Evolutionary conservation across 768 basidiomycete genomes (phyloP).

Genomic region (Auriscalpium orientale): DNA sequence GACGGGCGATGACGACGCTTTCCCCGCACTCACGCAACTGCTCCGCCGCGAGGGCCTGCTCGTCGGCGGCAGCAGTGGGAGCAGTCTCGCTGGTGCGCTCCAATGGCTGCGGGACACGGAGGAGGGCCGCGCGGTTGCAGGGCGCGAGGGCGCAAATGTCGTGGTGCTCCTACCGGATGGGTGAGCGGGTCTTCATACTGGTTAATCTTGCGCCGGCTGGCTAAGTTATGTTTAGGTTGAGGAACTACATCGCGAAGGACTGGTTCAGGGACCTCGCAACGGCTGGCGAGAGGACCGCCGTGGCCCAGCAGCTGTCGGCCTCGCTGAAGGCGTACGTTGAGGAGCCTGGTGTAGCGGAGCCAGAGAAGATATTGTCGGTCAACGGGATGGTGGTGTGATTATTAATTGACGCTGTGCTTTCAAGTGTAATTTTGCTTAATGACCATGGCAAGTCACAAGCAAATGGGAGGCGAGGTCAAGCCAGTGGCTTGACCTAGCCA

Average conservation of each 20-base stretch:
- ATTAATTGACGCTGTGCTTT: no score
- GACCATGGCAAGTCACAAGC: no score
- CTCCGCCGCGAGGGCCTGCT: conserved; percentile 86
- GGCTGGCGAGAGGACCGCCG: conserved; percentile 42
- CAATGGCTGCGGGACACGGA: conserved; percentile 61
- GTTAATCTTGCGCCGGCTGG: not conserved
- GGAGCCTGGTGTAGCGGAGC: not conserved
- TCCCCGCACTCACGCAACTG: conserved; percentile 60
- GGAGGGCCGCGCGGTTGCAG: conserved; percentile 54
- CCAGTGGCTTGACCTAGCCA: no score
- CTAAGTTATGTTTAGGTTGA: conserved; percentile 43
- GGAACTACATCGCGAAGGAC: conserved; percentile 91
- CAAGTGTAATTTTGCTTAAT: no score
- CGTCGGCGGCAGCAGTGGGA: conserved; percentile 91
- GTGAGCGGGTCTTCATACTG: conserved; percentile 34
- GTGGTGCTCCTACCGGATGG: conserved; percentile 88
- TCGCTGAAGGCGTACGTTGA: conserved; percentile 21
- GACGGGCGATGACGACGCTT: conserved; percentile 74
- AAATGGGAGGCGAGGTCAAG: no score
- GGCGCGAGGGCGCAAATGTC: conserved; percentile 73
- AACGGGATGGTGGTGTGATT: not conserved
- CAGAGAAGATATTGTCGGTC: not conserved
- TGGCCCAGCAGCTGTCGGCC: conserved; percentile 41
- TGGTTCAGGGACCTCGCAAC: conserved; percentile 79
- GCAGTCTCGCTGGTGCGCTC: conserved; percentile 70